These are phyloP conservation scores for Lactarius quietus DNA, from an alignment of 768 basidiomycete genomes.

Conservation along the genomic window DNA sequence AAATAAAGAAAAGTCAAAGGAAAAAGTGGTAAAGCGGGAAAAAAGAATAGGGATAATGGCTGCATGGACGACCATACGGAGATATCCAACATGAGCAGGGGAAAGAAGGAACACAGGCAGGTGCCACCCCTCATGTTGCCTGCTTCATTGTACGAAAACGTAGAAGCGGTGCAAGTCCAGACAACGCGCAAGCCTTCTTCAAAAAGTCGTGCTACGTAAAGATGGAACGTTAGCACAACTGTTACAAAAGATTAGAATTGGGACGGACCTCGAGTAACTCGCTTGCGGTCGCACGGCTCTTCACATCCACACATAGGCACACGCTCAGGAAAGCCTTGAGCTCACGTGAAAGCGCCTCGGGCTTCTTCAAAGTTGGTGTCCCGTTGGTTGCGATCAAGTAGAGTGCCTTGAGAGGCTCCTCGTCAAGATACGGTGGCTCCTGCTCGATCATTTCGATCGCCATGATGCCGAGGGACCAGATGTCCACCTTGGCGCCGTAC, in stretches of 20 bases:
- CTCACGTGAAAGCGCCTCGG: constrained; percentile 86
- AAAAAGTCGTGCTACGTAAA: constrained; percentile 86
- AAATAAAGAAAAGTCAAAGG: constrained; percentile 14
- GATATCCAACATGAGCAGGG: constrained; percentile 20
- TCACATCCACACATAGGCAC: constrained; percentile 96
- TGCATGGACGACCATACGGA: neutral
- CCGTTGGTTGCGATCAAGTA: constrained; percentile 98
- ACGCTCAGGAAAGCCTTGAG: constrained; percentile 96
- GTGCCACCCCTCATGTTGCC: constrained; percentile 31
- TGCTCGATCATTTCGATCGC: constrained; percentile 99
- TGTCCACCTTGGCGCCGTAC: constrained; percentile 94
- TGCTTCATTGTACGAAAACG: constrained; percentile 70
- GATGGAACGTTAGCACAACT: constrained; percentile 15
- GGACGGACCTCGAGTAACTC: constrained; percentile 75
- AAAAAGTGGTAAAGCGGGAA: constrained; percentile 10
- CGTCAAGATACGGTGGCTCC: constrained; percentile 93
- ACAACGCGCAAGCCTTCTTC: constrained; percentile 78
- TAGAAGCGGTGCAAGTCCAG: constrained; percentile 81
- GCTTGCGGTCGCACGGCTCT: constrained; percentile 84
- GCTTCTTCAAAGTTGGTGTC: constrained; percentile 95
- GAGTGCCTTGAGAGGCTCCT: constrained; percentile 90
- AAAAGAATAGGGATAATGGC: neutral
- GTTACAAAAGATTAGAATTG: constrained; percentile 14
- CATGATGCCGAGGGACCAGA: constrained; percentile 98
- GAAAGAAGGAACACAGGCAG: neutral